Conservation (phyloP, 306 rosid genomes). For the Medicago truncatula region DNA sequence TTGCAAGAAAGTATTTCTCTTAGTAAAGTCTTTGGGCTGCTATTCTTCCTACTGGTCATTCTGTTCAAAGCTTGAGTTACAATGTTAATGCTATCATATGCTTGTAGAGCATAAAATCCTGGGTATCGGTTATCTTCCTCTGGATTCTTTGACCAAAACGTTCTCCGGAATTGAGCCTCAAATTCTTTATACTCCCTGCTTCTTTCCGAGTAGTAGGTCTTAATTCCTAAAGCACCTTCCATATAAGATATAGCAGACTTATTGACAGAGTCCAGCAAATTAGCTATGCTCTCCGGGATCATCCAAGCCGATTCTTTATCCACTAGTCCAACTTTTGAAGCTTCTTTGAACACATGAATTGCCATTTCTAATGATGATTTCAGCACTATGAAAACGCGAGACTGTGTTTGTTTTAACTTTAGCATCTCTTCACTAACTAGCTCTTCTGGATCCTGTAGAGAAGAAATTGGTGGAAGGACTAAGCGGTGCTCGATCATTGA, state of each 20-base stretch:
- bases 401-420: slow-evolving; percentile 52
- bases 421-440: slow-evolving; percentile 47
- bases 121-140: slow-evolving; percentile 59
- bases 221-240: slow-evolving; percentile 76
- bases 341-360: slow-evolving; percentile 62
- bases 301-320: slow-evolving; percentile 72
- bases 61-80: slow-evolving; percentile 50
- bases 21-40: slow-evolving; percentile 22
- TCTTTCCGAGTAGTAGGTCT: slow-evolving; percentile 47
- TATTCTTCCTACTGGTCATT: slow-evolving; percentile 19
- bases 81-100: slow-evolving; percentile 63
- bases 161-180: slow-evolving; percentile 47
- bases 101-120: slow-evolving; percentile 67
- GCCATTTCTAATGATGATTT: slow-evolving; percentile 60
- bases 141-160: slow-evolving; percentile 38
- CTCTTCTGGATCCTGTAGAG: slow-evolving; percentile 47
- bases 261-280: slow-evolving; percentile 51
- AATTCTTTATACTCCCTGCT: slow-evolving; percentile 45
- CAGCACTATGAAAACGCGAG: slow-evolving; percentile 72
- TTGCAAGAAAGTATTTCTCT: slow-evolving; percentile 41
- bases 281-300: slow-evolving; percentile 58
- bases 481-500: slow-evolving; percentile 58
- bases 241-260: slow-evolving; percentile 48
- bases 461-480: slow-evolving; percentile 63
- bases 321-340: slow-evolving; percentile 58